Conservation (phyloP, 352 stramenopile genomes). For the Phytophthora capsici region DNA sequence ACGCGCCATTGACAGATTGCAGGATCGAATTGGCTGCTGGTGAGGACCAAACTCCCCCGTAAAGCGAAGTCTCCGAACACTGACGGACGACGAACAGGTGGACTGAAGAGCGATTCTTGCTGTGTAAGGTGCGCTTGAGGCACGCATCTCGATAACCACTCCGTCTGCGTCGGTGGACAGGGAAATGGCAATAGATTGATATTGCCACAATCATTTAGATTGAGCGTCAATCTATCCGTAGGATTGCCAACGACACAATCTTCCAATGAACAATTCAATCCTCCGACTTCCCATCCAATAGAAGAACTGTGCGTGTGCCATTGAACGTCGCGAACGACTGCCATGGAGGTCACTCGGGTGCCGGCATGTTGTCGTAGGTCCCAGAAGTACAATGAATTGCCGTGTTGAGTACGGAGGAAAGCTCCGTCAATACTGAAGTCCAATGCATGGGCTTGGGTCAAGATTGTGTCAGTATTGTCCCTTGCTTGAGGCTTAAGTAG, state of each 20-base stretch:
- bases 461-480: neutral
- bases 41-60: constrained; percentile 63
- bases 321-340: constrained; percentile 47
- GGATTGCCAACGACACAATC: constrained; percentile 18
- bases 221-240: constrained; percentile 18
- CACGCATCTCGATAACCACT: constrained; percentile 27
- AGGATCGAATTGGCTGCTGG: constrained; percentile 47
- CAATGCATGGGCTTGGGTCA: constrained; percentile 36
- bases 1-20: constrained; percentile 78
- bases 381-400: constrained; percentile 57
- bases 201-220: constrained; percentile 24
- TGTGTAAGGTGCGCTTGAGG: constrained; percentile 33
- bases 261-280: constrained; percentile 1
- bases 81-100: neutral
- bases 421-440: constrained; percentile 73
- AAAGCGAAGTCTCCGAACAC: constrained; percentile 56
- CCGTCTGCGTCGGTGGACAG: constrained; percentile 24
- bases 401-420: constrained; percentile 68
- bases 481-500: constrained; percentile 61
- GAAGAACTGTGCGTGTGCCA: constrained; percentile 63
- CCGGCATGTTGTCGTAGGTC: constrained; percentile 56
- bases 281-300: constrained; percentile 44
- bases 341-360: constrained; percentile 56
- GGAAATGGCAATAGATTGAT: constrained; percentile 31
- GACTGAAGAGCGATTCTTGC: neutral